These are phyloP conservation scores for Aspergillus conjunctus DNA, from an alignment of 495 filamentous ascomycete genomes.

Conservation along the genomic window DNA sequence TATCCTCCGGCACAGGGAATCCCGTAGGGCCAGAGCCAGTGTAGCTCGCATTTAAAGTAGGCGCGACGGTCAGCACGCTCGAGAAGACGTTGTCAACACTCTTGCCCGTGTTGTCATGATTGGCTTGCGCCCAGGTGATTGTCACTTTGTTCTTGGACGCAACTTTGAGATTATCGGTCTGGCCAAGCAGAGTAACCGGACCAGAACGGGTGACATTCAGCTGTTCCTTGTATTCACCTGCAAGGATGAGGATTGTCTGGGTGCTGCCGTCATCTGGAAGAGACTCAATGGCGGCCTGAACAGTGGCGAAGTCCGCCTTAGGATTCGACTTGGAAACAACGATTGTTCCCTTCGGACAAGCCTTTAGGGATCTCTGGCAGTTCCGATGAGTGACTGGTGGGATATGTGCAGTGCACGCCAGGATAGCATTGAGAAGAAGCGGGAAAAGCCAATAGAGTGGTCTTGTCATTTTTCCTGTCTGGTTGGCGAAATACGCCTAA, in stretches of 20 bases:
- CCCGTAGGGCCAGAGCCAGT: conserved; percentile 60
- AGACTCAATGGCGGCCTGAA: conserved; percentile 56
- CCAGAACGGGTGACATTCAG: conserved; percentile 60
- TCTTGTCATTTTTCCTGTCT: conserved; percentile 7
- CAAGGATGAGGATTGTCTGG: conserved; percentile 55
- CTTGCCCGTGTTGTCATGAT: conserved; percentile 44
- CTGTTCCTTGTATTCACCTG: conserved; percentile 60
- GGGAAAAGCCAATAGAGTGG: conserved; percentile 5
- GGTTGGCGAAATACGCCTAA: not conserved
- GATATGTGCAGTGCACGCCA: conserved; percentile 17
- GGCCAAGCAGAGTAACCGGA: conserved; percentile 56
- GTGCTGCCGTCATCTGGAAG: conserved; percentile 53
- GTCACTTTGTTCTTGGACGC: conserved; percentile 50
- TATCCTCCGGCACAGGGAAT: conserved; percentile 55
- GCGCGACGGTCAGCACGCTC: conserved; percentile 55
- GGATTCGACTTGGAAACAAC: conserved; percentile 44
- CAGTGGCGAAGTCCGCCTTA: conserved; percentile 46
- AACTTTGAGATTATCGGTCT: conserved; percentile 44
- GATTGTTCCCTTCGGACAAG: conserved; percentile 52
- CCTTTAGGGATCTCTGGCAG: conserved; percentile 22
- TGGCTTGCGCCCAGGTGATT: conserved; percentile 52
- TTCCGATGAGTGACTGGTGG: conserved; percentile 12
- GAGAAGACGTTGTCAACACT: conserved; percentile 59
- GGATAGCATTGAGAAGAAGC: conserved; percentile 16
- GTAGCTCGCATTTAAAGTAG: conserved; percentile 56